Evolutionary conservation across 257 asterid species (phyloP), one percentile per base, ranked within the genome.

Genomic region (Jacaranda copaia): DNA sequence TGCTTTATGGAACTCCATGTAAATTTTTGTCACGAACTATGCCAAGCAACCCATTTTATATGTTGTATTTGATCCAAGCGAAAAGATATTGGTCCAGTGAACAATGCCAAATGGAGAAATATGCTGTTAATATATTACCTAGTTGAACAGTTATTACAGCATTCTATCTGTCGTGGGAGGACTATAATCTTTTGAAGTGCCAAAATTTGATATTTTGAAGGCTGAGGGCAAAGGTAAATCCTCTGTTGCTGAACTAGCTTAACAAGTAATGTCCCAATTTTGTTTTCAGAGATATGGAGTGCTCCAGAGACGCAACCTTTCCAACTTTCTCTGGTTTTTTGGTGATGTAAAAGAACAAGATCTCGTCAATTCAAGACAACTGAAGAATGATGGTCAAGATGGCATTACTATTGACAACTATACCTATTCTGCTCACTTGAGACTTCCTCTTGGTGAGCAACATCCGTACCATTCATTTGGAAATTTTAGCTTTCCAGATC

Each of bases 331-430:
- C 92, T 35, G 77, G 77, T 67, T 78, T 85, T 89, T 87, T 61
- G 74, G 76, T 48, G 82, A 78, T 5, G 79, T 84, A 71, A 87
- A 85, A 70, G 90, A 83, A 42, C 76, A 83, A 11, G 86, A 84
- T 15, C 73, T 89, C 12, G 89, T 87, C 60, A 81, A 20, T 68
- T 70, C 91, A 15, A 88, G 88, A 68, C 87, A 78, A 63, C 5
- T 76, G 56, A 81, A 82, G 77, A 81, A 72, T 5, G 84, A 84
- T 7, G 76, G 88, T 57, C 86, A 83, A 48, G 95, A 92, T 59
- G 86, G 86, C 7, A 79, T 85, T 75, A 86, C 89, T 15, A 60
- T 88, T 19, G 89, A 92, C 5, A 97, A 92, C 84, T 86, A 85
- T 61, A 79, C 84, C 2, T 86, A 84, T 70, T 82, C 89, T 72